Percentiles rank a stretch among this genome's conserved stretches.
phyloP scores from a whole-genome alignment of 106 monocot genomes.

The Platanthera zijinensis region DNA sequence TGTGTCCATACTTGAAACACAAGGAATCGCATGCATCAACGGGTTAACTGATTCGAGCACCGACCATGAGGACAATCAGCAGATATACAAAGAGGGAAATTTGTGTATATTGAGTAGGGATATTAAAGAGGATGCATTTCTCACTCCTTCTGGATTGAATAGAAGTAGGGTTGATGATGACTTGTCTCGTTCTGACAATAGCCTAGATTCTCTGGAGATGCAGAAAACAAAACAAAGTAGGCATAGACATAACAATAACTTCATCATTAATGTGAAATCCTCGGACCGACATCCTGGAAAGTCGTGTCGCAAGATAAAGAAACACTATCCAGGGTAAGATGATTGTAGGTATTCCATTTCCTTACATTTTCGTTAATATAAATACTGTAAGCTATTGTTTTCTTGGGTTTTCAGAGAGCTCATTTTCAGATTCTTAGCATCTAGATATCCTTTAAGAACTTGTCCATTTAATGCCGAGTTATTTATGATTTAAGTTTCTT shows the following conservation, averaged over 20 bases:
- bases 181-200: conserved; percentile 38
- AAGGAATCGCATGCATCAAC: conserved; percentile 40
- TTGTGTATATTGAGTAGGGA: conserved; percentile 6
- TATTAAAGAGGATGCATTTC: conserved; percentile 29
- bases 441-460: not conserved
- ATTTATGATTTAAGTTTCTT: not conserved
- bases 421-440: not conserved
- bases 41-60: conserved; percentile 59
- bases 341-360: not conserved
- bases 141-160: conserved; percentile 23
- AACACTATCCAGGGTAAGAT: conserved; percentile 31
- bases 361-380: not conserved
- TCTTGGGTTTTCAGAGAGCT: not conserved
- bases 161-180: conserved; percentile 53
- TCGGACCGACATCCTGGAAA: conserved; percentile 53
- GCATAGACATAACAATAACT: conserved; percentile 36
- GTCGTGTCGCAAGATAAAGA: conserved; percentile 75
- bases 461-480: not conserved
- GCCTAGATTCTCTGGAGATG: conserved; percentile 40
- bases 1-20: conserved; percentile 70
- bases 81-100: conserved; percentile 34
- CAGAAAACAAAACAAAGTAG: conserved; percentile 40
- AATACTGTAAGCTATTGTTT: not conserved
- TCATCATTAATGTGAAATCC: conserved; percentile 25
- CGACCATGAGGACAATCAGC: conserved; percentile 35